A percentile compares a stretch with the other conserved stretches of the same genome.
phyloP scores from a whole-genome alignment of 139 green algal species.

The Picochlorum sp. region DNA sequence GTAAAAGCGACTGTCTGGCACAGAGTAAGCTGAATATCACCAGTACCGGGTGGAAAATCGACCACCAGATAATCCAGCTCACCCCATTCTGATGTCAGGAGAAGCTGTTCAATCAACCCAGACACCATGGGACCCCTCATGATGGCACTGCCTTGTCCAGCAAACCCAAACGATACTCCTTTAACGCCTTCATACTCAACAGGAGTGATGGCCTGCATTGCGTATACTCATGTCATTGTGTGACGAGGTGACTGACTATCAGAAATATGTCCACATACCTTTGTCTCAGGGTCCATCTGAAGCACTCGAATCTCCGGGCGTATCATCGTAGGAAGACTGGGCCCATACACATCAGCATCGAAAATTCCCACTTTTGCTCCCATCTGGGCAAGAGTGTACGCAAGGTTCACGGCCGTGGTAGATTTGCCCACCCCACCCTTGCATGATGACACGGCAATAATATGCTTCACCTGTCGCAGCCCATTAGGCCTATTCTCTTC shows the following conservation, averaged over 20 bases:
- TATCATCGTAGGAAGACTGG: conserved; percentile 93
- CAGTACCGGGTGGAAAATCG: conserved; percentile 96
- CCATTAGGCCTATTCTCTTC: conserved; percentile 59
- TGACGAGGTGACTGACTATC: too few species aligned
- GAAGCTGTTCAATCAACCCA: conserved; percentile 90
- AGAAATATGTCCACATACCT: neutral
- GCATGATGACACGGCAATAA: conserved; percentile 80
- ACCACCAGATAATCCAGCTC: conserved; percentile 97
- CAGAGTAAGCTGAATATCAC: conserved; percentile 98
- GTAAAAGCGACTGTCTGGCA: conserved; percentile 85
- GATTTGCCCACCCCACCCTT: conserved; percentile 92
- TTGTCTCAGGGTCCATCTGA: conserved; percentile 74
- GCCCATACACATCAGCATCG: conserved; percentile 96
- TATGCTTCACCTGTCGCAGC: conserved; percentile 70
- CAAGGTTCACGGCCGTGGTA: conserved; percentile 92
- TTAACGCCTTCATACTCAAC: conserved; percentile 93
- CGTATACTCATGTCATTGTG: too few species aligned
- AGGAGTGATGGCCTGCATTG: conserved; percentile 57
- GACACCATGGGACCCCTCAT: conserved; percentile 98
- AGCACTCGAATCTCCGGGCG: conserved; percentile 63
- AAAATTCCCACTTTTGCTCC: conserved; percentile 93
- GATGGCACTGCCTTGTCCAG: conserved; percentile 91
- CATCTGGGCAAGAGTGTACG: conserved; percentile 91
- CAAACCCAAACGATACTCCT: conserved; percentile 95
- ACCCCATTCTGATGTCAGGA: conserved; percentile 85